phyloP scores from a whole-genome alignment of 1,284 basidiomycete genomes.

The Rhodotorula mucilaginosa region DNA sequence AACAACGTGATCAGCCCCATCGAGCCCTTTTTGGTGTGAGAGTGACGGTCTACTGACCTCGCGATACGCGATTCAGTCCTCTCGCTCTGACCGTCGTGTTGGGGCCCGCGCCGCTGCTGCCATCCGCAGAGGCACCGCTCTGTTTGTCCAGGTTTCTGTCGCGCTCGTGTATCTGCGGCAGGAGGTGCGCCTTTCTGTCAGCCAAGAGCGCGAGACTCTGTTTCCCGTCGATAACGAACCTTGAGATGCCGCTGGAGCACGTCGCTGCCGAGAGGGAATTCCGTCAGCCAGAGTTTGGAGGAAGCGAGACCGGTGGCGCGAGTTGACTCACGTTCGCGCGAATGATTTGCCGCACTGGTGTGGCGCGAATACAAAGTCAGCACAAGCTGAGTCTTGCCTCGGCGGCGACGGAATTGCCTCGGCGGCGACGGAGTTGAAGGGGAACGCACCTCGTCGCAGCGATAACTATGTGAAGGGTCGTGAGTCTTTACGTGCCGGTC shows the following conservation, averaged over 20 bases:
- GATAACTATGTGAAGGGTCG: neutral
- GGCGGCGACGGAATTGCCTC: no score
- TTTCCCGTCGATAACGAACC: neutral
- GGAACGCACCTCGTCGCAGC: neutral
- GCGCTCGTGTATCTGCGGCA: conserved; percentile 1
- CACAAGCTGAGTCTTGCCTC: no score
- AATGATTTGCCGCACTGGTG: conserved; percentile 7
- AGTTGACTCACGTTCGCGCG: conserved; percentile 1
- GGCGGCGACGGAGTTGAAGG: neutral
- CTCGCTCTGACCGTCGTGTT: neutral
- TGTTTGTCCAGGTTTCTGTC: neutral
- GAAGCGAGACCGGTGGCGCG: neutral
- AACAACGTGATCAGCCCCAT: neutral
- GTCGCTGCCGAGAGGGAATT: neutral
- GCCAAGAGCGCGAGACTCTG: neutral
- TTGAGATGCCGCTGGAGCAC: conserved; percentile 3
- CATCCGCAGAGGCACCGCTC: neutral
- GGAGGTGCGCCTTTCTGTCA: no score
- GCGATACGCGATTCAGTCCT: neutral
- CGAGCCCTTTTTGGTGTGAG: neutral
- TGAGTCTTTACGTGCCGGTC: conserved; percentile 8
- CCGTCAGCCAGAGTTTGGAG: neutral
- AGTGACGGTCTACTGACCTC: neutral
- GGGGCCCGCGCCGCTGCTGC: neutral
- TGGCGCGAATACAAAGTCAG: no score